Base-by-base conservation (phyloP, 169 alveolate species). In the Plasmodium sp. region DNA sequence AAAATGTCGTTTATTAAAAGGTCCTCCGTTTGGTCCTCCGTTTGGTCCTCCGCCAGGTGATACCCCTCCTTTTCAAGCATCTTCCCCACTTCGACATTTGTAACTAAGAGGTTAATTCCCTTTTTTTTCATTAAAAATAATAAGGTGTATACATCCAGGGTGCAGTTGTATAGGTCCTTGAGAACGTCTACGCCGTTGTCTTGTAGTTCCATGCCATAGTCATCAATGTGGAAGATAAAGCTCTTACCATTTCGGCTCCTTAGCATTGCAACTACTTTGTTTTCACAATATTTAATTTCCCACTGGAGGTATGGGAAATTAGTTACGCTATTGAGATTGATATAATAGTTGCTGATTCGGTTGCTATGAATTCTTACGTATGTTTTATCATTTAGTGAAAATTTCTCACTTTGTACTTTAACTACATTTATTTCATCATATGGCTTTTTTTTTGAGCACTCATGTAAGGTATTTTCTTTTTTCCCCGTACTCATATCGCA, bases 1-100 rank as follows among this genome's bases (percentile, higher is more conserved):
- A 90, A 62, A 31, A 90, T 67, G 80, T 90, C 94, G 82, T 90
- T 80, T 80, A 90, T 90, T 90, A 90, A 79, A 90, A 67, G 72
- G 62, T 90, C 43, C 74, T 72, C 94, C 12, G 56, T 80, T 80
- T 79, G 72, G 62, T 90, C 43, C 74, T 72, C 94, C 12, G 56
- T 80, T 80, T 79, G 14, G 9, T 80, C 79, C 31, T 56, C 22
- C 67, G 34, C 14, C 51, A 90, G 48, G 80, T 80, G 10, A 90
- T 90, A 80, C 67, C 34, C 71, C 27, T 27, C 45, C 83, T 62
- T 54, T 39, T 62, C 72, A 31, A 62, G 27, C 39, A 90, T 36
- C 51, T 90, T 79, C 84, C 48, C 58, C 10, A 90, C 51, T 90
- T 90, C 94, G 62, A 90, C 43, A 80, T 74, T 45, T 22, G 90